A percentile compares a stretch with the other conserved stretches of the same genome.
Evolutionary conservation across 257 asterid species (phyloP).

Genomic region (Phtheirospermum japonicum): DNA sequence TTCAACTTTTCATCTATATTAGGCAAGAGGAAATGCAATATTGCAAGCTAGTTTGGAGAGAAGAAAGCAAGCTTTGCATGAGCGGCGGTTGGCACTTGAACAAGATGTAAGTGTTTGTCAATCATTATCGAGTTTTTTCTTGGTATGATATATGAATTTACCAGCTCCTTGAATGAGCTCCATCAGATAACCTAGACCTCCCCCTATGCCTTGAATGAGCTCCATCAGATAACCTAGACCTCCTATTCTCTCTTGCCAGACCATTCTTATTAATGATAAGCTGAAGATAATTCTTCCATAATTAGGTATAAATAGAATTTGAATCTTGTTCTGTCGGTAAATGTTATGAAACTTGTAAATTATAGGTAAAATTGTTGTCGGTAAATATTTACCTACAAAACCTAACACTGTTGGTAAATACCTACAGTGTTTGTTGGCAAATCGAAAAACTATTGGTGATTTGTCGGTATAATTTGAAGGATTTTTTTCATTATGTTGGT

Average conservation of each 20-base stretch:
- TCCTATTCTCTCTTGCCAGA: background rate
- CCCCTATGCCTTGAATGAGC: slow-evolving; percentile 22
- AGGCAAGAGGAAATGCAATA: slow-evolving; percentile 96
- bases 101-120: slow-evolving; percentile 64
- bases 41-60: slow-evolving; percentile 96
- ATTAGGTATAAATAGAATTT: background rate
- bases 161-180: slow-evolving; percentile 19
- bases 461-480: no score
- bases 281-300: slow-evolving; percentile 3
- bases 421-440: no score
- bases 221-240: background rate
- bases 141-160: slow-evolving; percentile 10
- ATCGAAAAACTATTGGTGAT: no score
- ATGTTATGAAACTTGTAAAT: no score
- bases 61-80: slow-evolving; percentile 92
- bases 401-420: no score
- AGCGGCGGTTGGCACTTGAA: slow-evolving; percentile 91
- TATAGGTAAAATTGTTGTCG: no score
- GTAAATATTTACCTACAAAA: no score
- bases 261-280: no score
- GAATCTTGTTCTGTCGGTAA: background rate
- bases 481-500: no score
- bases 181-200: no score
- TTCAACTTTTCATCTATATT: slow-evolving; percentile 24
- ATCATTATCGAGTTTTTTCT: slow-evolving; percentile 14